phyloP scores from a whole-genome alignment of 1,284 basidiomycete species.

The Cryptococcus wingfieldii region DNA sequence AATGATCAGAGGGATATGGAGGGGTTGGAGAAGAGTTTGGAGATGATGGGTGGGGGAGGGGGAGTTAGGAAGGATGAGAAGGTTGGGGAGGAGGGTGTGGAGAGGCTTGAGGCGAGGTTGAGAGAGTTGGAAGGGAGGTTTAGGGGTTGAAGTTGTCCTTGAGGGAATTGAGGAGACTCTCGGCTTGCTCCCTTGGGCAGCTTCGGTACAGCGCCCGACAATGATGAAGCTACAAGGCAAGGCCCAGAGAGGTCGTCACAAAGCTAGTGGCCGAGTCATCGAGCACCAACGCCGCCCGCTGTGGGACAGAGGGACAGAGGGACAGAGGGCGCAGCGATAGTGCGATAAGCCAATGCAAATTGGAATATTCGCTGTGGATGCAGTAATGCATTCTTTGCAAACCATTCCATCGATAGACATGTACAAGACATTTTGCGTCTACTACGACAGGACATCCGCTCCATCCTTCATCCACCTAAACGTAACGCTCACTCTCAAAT shows the following conservation, averaged over 20 bases:
- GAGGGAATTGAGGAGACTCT: background rate
- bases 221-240: too few relatives aligned
- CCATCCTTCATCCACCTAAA: constrained; percentile 47
- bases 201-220: too few relatives aligned
- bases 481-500: constrained; percentile 43
- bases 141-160: background rate
- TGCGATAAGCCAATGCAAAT: too few relatives aligned
- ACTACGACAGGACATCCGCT: constrained; percentile 33
- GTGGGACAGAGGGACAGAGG: too few relatives aligned
- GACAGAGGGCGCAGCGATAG: too few relatives aligned
- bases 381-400: too few relatives aligned
- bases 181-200: too few relatives aligned
- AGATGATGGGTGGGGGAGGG: constrained; percentile 47
- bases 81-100: constrained; percentile 49
- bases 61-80: constrained; percentile 53
- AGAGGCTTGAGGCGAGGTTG: constrained; percentile 41
- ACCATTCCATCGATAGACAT: too few relatives aligned
- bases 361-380: too few relatives aligned
- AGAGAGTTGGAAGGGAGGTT: constrained; percentile 50
- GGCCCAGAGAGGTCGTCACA: too few relatives aligned
- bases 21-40: constrained; percentile 47
- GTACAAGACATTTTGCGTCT: background rate
- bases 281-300: too few relatives aligned
- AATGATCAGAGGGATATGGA: constrained; percentile 53
- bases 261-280: too few relatives aligned